Evolutionary conservation across 1,284 basidiomycete species (phyloP).

Genomic region (Grifola frondosa): DNA sequence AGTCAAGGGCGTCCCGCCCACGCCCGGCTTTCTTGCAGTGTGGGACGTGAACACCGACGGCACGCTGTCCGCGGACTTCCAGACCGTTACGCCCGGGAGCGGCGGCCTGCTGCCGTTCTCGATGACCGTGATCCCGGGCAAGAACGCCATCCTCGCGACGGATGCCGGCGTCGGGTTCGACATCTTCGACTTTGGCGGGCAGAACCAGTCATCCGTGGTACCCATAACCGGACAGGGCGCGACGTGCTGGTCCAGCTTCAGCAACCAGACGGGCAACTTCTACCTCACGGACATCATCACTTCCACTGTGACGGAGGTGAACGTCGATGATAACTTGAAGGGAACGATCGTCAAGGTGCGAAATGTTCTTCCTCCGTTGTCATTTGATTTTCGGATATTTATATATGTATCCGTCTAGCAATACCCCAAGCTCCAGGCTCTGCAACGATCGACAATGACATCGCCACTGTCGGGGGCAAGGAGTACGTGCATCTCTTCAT

Average conservation of each 20-base stretch:
- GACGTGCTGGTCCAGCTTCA: constrained; percentile 50
- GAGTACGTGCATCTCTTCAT: constrained; percentile 38
- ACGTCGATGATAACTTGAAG: constrained; percentile 44
- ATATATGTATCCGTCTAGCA: constrained; percentile 29
- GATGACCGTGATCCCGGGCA: constrained; percentile 46
- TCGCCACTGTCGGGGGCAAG: constrained; percentile 42
- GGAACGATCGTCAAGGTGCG: constrained; percentile 42
- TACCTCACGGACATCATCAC: constrained; percentile 48
- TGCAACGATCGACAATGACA: constrained; percentile 47
- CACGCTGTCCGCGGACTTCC: constrained; percentile 42
- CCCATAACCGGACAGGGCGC: constrained; percentile 43
- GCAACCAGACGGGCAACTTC: constrained; percentile 46
- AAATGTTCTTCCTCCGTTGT: too few species aligned
- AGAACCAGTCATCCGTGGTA: constrained; percentile 34
- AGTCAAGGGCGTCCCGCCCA: constrained; percentile 44
- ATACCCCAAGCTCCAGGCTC: constrained; percentile 40
- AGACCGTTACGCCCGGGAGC: constrained; percentile 32
- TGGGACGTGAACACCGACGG: constrained; percentile 44
- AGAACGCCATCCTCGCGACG: constrained; percentile 46
- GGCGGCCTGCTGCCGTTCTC: constrained; percentile 47
- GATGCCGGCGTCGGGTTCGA: constrained; percentile 48
- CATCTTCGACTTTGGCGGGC: constrained; percentile 40
- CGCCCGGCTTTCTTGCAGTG: constrained; percentile 47
- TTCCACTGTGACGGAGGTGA: constrained; percentile 45
- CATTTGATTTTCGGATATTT: not conserved